Evolutionary conservation across 2,329 filamentous ascomycete genomes (phyloP).

Genomic region (Zalaria obscura): DNA sequence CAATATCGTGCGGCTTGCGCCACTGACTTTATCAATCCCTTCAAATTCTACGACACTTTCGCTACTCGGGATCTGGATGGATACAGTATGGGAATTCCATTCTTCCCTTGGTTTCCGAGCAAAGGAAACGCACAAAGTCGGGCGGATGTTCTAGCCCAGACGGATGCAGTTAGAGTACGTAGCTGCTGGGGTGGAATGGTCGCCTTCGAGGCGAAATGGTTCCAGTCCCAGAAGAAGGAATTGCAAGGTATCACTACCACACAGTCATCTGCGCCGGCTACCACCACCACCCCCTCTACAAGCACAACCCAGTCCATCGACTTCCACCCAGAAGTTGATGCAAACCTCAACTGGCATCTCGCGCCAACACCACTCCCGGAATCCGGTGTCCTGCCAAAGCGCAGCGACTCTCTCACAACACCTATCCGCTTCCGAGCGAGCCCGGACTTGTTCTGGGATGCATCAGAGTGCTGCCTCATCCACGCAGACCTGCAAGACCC

Average conservation of each 20-base stretch:
- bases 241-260: too few relatives aligned
- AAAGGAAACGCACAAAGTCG: conserved; percentile 38
- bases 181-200: conserved; percentile 72
- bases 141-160: conserved; percentile 46
- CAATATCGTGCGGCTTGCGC: conserved; percentile 56
- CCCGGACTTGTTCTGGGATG: conserved; percentile 29
- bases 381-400: background rate
- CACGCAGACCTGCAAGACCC: conserved; percentile 26
- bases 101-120: conserved; percentile 53
- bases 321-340: background rate
- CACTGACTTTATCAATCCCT: conserved; percentile 53
- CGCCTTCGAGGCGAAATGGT: conserved; percentile 47
- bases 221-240: conserved; percentile 25
- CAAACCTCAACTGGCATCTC: background rate
- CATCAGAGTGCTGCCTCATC: conserved; percentile 34
- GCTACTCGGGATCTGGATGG: conserved; percentile 55
- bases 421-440: conserved; percentile 31
- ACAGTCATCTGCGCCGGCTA: too few relatives aligned
- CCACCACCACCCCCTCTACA: too few relatives aligned
- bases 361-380: background rate
- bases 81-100: conserved; percentile 46
- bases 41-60: conserved; percentile 61
- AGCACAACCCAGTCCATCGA: background rate
- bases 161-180: conserved; percentile 52
- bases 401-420: conserved; percentile 6